phyloP scores from a whole-genome alignment of 345 rosid genomes.

The Punica granatum region DNA sequence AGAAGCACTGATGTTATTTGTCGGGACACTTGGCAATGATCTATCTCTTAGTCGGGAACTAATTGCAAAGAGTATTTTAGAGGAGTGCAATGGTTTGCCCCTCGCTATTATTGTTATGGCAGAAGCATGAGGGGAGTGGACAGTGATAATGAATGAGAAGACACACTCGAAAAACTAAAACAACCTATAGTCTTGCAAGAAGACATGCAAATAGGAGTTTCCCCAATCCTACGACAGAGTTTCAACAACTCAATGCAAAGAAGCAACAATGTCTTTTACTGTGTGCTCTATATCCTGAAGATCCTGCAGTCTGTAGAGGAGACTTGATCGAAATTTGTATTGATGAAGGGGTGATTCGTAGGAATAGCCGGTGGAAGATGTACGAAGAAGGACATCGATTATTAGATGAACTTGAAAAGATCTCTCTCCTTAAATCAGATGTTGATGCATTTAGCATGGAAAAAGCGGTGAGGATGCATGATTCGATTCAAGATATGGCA shows the following conservation, averaged over 20 bases:
- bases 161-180: slow-evolving; percentile 1
- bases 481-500: slow-evolving; percentile 23
- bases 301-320: background rate
- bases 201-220: background rate
- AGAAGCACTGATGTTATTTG: slow-evolving; percentile 2
- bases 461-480: slow-evolving; percentile 17
- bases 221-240: slow-evolving; percentile 2
- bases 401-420: slow-evolving; percentile 10
- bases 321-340: slow-evolving; percentile 11
- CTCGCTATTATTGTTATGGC: slow-evolving; percentile 8
- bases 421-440: slow-evolving; percentile 11
- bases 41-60: background rate
- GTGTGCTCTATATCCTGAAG: slow-evolving; percentile 23
- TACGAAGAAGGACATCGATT: slow-evolving; percentile 6
- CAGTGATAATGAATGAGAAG: slow-evolving; percentile 9
- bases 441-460: background rate
- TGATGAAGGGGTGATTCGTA: slow-evolving; percentile 16
- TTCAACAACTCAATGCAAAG: slow-evolving; percentile 10
- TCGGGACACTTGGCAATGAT: background rate
- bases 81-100: slow-evolving; percentile 18
- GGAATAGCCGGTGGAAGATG: background rate
- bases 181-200: background rate
- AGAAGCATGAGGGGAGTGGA: slow-evolving; percentile 9
- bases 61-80: background rate
- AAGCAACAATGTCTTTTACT: slow-evolving; percentile 19